Conservation (phyloP, 1,284 basidiomycete species). For the Moesziomyces sp. region DNA sequence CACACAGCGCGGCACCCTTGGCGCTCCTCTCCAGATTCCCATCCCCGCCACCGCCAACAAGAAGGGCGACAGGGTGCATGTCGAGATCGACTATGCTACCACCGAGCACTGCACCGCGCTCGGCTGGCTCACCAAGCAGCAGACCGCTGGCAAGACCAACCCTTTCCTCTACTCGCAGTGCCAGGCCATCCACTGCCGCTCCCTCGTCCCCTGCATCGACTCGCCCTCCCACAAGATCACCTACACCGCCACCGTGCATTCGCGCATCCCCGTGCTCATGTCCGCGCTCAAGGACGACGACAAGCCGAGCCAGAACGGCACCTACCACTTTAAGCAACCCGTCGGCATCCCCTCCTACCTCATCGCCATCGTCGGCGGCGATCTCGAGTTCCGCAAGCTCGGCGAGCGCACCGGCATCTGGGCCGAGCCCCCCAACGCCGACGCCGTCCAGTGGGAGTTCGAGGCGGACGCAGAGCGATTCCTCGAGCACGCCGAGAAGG, state of each 20-base stretch:
- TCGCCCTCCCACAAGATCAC: slow-evolving; percentile 65
- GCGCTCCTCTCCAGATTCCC: slow-evolving; percentile 68
- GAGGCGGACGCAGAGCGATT: slow-evolving; percentile 65
- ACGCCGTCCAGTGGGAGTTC: slow-evolving; percentile 66
- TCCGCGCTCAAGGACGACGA: slow-evolving; percentile 60
- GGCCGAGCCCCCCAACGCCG: slow-evolving; percentile 63
- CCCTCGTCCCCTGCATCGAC: slow-evolving; percentile 61
- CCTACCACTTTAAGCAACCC: slow-evolving; percentile 63
- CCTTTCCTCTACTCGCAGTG: slow-evolving; percentile 94
- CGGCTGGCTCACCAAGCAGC: slow-evolving; percentile 93
- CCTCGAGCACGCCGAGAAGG: slow-evolving; percentile 62
- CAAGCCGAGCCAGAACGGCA: slow-evolving; percentile 27
- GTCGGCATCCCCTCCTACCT: slow-evolving; percentile 65
- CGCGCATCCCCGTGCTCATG: slow-evolving; percentile 64
- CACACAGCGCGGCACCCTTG: slow-evolving; percentile 68
- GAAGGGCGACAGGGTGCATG: slow-evolving; percentile 49
- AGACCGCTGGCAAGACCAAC: slow-evolving; percentile 81
- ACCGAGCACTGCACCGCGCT: slow-evolving; percentile 83
- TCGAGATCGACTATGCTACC: slow-evolving; percentile 71
- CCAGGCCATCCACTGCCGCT: slow-evolving; percentile 74
- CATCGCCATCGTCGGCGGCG: slow-evolving; percentile 65
- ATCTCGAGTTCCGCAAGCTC: slow-evolving; percentile 60
- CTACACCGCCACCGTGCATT: slow-evolving; percentile 60
- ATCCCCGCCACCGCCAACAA: slow-evolving; percentile 58
- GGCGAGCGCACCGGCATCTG: slow-evolving; percentile 65